Evolutionary conservation across 768 basidiomycete genomes (phyloP), one percentile per base, ranked within the genome.

Genomic region (Mycena amicta): DNA sequence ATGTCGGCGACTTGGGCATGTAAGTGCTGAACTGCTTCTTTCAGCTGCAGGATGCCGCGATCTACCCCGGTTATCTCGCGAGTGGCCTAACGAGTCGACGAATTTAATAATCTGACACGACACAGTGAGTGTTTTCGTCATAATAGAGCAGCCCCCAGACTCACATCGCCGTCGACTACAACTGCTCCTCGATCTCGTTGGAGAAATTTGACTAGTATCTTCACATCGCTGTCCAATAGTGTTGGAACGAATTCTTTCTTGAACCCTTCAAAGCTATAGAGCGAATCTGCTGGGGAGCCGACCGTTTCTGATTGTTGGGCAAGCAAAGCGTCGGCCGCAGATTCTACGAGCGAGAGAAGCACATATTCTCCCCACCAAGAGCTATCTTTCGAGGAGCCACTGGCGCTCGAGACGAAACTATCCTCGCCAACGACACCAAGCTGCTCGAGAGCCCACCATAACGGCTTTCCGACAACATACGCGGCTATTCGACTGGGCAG

Each of bases 101-200:
- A 97, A 90, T 71, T 97, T 96, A 68, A 96, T 84, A n/a, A 89
- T 77, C 92, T 95, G 27, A n/a, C n/a, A n/a, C n/a, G n/a, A n/a
- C n/a, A n/a, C n/a, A n/a, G n/a, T n/a, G n/a, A n/a, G n/a, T n/a
- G n/a, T n/a, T n/a, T n/a, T n/a, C n/a, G n/a, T n/a, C n/a, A n/a
- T n/a, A n/a, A n/a, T n/a, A n/a, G n/a, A n/a, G n/a, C n/a, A n/a
- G n/a, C n/a, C n/a, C n/a, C n/a, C n/a, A n/a, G 13, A 71, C 83
- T 59, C 56, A 93, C 93, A 62, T 88, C 86, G 59, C 83, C 80
- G 50, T 92, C 85, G 13, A 83, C 74, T 0, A 91, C 79, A 13
- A 96, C 61, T 0, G 81, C 78, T 16, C 74, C 76, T 66, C 79
- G 81, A 69, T 98, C 95, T 51, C 95, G 80, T 69, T 90, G 83